phyloP scores from a whole-genome alignment of 352 stramenopile species.

The Phytopythium ostracodes region DNA sequence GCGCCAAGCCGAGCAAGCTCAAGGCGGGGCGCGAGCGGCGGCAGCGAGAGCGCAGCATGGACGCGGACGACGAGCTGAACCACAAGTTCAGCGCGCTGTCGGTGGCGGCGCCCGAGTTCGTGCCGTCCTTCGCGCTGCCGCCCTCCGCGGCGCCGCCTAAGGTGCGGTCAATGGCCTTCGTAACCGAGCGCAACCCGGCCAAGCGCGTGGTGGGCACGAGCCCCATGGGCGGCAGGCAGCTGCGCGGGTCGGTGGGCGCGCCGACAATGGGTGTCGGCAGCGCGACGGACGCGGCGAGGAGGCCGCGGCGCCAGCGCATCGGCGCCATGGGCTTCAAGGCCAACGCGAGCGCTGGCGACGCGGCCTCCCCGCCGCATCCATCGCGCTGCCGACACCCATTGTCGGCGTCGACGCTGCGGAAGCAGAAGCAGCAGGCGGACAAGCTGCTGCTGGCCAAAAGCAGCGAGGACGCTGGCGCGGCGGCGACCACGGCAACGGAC shows the following conservation, averaged over 20 bases:
- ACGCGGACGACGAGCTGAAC: constrained; percentile 57
- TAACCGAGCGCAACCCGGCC: constrained; percentile 29
- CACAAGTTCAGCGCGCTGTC: constrained; percentile 60
- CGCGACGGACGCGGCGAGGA: constrained; percentile 7
- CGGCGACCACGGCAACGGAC: background rate
- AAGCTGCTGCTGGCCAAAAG: constrained; percentile 32
- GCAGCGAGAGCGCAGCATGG: constrained; percentile 43
- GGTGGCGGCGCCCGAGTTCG: constrained; percentile 50
- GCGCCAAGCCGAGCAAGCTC: constrained; percentile 34
- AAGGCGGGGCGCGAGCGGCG: constrained; percentile 54
- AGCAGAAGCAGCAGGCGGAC: constrained; percentile 16
- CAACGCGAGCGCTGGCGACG: constrained; percentile 9
- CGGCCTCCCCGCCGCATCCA: too few species aligned
- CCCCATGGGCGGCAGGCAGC: background rate
- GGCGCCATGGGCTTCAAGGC: constrained; percentile 37
- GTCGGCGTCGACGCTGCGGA: constrained; percentile 9
- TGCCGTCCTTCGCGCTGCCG: constrained; percentile 18
- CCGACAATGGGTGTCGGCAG: background rate
- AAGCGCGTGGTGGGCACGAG: constrained; percentile 1
- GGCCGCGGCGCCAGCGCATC: constrained; percentile 50
- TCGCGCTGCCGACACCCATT: too few species aligned
- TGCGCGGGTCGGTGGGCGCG: background rate
- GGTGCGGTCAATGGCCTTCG: constrained; percentile 38
- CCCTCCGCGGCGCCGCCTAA: constrained; percentile 7
- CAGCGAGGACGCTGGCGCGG: constrained; percentile 1